phyloP scores from a whole-genome alignment of 2,329 filamentous ascomycete species.

The Monilinia polystroma region DNA sequence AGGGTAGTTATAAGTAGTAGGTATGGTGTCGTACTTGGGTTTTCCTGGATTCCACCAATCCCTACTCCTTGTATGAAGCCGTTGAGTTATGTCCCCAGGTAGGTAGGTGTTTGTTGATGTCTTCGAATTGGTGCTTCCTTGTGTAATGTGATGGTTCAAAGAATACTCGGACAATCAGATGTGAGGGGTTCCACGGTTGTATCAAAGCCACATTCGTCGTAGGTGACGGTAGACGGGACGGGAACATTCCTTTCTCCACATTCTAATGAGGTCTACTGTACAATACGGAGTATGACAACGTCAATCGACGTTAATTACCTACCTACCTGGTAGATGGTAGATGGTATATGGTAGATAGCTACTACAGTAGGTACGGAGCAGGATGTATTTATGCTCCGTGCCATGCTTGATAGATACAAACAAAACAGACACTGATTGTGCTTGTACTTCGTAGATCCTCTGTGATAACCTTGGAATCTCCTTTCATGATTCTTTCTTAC shows the following conservation, averaged over 20 bases:
- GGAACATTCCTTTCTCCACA: slow-evolving; percentile 19
- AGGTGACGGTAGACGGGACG: slow-evolving; percentile 3
- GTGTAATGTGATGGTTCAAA: neutral
- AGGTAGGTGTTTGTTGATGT: neutral
- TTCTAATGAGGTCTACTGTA: neutral
- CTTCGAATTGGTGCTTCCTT: neutral
- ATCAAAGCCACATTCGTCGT: slow-evolving; percentile 12
- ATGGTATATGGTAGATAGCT: neutral
- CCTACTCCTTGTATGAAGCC: neutral
- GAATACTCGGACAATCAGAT: slow-evolving; percentile 11
- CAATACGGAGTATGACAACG: too few species aligned
- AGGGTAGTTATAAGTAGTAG: too few species aligned
- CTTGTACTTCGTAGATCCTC: neutral
- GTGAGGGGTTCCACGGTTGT: neutral
- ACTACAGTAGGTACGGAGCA: neutral
- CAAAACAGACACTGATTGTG: too few species aligned
- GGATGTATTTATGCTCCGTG: slow-evolving; percentile 19
- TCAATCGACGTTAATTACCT: too few species aligned
- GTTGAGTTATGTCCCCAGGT: neutral
- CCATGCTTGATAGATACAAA: slow-evolving; percentile 11
- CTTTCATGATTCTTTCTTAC: neutral
- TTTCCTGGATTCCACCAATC: too few species aligned
- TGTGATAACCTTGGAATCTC: slow-evolving; percentile 3
- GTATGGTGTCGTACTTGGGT: too few species aligned
- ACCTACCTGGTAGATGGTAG: too few species aligned